Evolutionary conservation across 169 alveolate genomes (phyloP).

Genomic region (Eimeria acervulina): DNA sequence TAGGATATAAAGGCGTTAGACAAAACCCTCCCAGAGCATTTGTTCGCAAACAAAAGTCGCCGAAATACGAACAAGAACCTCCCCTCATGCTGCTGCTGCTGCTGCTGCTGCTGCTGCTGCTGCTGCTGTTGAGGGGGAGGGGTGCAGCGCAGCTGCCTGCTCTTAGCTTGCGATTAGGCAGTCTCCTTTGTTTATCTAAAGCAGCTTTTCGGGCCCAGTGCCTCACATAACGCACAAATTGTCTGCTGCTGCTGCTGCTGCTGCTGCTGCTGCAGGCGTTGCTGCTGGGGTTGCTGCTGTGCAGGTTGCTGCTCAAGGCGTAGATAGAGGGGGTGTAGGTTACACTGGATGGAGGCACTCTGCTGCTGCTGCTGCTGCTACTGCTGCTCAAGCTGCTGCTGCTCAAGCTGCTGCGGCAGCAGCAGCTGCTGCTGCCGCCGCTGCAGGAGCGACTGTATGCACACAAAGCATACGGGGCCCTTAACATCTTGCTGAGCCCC

Average conservation of each 20-base stretch:
- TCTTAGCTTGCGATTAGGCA: too few relatives aligned
- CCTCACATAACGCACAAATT: background rate
- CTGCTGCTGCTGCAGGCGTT: background rate
- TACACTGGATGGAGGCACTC: too few relatives aligned
- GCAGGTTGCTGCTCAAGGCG: background rate
- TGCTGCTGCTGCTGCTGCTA: too few relatives aligned
- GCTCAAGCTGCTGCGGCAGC: too few relatives aligned
- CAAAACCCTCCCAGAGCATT: background rate
- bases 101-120: too few relatives aligned
- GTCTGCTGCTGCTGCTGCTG: background rate
- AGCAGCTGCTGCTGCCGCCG: too few relatives aligned
- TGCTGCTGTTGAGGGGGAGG: conserved; percentile 19
- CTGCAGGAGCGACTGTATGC: too few relatives aligned
- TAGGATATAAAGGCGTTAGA: background rate
- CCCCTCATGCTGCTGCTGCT: too few relatives aligned
- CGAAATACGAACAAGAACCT: background rate
- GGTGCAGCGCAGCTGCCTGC: background rate
- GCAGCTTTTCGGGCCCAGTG: background rate
- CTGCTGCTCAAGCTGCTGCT: too few relatives aligned
- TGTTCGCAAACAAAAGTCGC: background rate
- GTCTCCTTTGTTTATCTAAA: background rate
- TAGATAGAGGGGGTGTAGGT: background rate
- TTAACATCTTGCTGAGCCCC: too few relatives aligned
- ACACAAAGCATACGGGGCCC: too few relatives aligned
- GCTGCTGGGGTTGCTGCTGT: too few relatives aligned